Evolutionary conservation across 176 grass and related monocot species (phyloP).

Genomic region (Elaeis guineensis): DNA sequence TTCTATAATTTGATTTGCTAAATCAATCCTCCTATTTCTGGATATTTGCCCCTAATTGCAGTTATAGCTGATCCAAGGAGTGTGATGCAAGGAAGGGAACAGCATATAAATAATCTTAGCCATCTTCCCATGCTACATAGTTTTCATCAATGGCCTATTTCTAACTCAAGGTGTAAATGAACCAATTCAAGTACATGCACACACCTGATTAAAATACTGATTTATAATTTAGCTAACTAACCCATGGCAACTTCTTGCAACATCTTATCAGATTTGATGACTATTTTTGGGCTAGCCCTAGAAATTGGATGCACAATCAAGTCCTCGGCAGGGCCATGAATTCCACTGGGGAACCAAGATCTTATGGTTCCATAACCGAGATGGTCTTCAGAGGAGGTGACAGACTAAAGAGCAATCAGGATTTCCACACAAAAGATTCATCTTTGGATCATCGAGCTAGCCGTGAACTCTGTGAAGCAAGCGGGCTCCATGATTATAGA

Average conservation of each 20-base stretch:
- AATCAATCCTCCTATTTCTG: no score
- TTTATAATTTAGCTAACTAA: background rate
- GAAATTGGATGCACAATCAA: slow-evolving; percentile 10
- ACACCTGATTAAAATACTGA: no score
- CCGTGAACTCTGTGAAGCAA: no score
- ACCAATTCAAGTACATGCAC: background rate
- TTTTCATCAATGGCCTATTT: background rate
- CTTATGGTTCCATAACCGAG: no score
- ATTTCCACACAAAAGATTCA: background rate
- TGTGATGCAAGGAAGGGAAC: slow-evolving; percentile 2
- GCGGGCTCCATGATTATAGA: no score
- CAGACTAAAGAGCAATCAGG: background rate
- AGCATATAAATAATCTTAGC: slow-evolving; percentile 1
- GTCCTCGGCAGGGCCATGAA: background rate
- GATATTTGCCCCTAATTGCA: background rate
- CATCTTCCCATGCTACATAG: background rate
- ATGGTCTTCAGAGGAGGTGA: background rate
- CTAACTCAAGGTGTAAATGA: background rate
- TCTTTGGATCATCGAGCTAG: background rate
- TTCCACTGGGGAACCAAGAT: background rate
- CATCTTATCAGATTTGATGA: slow-evolving; percentile 1
- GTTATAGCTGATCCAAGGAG: background rate
- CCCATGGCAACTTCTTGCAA: background rate
- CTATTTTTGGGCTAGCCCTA: background rate
- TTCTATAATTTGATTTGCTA: no score